These are phyloP conservation scores for Brassica juncea DNA, from an alignment of 345 rosid species.

Conservation along the genomic window DNA sequence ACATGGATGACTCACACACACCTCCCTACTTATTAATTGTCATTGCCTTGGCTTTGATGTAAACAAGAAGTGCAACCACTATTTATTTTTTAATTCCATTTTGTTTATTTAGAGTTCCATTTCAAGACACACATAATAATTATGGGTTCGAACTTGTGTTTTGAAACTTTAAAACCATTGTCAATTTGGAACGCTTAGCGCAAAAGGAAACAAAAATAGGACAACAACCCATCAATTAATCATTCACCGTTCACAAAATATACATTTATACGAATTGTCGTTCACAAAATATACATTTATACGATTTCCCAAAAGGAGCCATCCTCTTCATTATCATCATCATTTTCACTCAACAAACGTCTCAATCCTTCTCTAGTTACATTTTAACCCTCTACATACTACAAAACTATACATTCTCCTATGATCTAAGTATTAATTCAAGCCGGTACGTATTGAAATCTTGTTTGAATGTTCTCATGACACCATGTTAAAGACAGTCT, in stretches of 20 bases:
- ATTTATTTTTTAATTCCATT: constrained; percentile 7
- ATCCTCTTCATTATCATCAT: constrained; percentile 33
- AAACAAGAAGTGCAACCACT: constrained; percentile 41
- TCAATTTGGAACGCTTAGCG: constrained; percentile 18
- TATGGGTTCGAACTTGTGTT: constrained; percentile 20
- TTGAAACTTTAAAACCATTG: constrained; percentile 11
- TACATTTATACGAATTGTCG: constrained; percentile 5
- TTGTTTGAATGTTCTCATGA: not conserved
- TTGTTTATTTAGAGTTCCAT: not conserved
- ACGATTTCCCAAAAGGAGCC: constrained; percentile 6
- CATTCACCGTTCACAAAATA: constrained; percentile 22
- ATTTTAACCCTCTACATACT: constrained; percentile 8
- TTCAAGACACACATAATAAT: not conserved
- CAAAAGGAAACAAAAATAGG: not conserved
- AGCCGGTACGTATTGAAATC: constrained; percentile 9
- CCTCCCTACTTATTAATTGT: constrained; percentile 33
- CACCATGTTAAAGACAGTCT: not conserved
- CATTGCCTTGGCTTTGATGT: constrained; percentile 39
- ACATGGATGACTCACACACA: constrained; percentile 30
- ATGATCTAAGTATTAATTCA: not conserved
- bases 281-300: constrained; percentile 28
- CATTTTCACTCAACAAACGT: constrained; percentile 56
- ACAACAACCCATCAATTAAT: not conserved
- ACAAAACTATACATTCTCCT: constrained; percentile 25
- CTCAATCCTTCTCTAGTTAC: constrained; percentile 20